Evolutionary conservation across 228 moss, liverwort and hornwort genomes (phyloP).

Genomic region (Sphagnum fallax): DNA sequence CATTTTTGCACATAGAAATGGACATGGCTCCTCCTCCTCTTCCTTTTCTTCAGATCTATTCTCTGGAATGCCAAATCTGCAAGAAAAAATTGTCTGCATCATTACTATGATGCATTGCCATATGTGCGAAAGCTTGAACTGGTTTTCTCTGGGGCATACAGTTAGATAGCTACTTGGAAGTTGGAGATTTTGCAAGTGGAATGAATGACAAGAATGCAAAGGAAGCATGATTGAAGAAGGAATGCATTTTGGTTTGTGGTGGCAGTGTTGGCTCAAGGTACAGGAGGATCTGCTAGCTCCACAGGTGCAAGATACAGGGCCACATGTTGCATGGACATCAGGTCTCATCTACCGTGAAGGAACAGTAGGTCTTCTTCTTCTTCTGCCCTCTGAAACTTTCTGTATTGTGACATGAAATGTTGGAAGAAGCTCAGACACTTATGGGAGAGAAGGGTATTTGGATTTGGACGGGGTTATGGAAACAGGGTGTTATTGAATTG

Average conservation of each 20-base stretch:
- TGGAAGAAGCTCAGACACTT: not conserved
- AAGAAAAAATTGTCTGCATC: too few species aligned
- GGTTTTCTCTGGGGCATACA: too few species aligned
- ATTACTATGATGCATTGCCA: too few species aligned
- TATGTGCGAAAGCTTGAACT: too few species aligned
- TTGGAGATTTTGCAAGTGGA: too few species aligned
- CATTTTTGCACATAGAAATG: not conserved
- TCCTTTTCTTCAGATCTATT: too few species aligned
- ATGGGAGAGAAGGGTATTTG: not conserved
- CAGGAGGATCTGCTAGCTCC: conserved; percentile 75
- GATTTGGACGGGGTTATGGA: not conserved
- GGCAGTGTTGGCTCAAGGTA: conserved; percentile 90
- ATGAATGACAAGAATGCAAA: too few species aligned
- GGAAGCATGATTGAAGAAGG: too few species aligned
- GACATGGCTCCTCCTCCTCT: not conserved
- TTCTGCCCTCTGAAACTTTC: not conserved
- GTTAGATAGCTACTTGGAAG: too few species aligned
- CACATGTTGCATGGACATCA: conserved; percentile 73
- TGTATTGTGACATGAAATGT: not conserved
- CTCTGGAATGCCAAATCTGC: too few species aligned
- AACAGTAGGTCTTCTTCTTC: conserved; percentile 21
- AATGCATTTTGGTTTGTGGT: not conserved
- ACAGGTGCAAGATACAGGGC: conserved; percentile 52
- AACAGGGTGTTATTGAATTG: conserved; percentile 64
- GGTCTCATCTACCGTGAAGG: conserved; percentile 49